phyloP scores from a whole-genome alignment of 345 rosid species.

The Sonneratia alba region DNA sequence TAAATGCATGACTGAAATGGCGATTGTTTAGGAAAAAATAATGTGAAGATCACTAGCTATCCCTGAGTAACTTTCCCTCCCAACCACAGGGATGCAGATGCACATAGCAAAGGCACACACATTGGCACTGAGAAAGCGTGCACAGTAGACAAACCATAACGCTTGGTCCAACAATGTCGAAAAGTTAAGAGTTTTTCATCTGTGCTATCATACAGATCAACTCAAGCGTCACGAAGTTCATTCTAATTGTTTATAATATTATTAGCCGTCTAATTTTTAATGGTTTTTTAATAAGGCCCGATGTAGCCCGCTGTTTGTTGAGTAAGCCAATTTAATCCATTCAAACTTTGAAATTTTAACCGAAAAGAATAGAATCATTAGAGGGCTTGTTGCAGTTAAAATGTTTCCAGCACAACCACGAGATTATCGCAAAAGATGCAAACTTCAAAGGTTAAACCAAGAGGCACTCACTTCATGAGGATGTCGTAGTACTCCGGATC shows the following conservation, averaged over 20 bases:
- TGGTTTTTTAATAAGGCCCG: background rate
- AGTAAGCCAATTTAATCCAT: background rate
- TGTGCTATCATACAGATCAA: background rate
- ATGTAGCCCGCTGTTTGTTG: background rate
- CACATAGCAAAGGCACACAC: background rate
- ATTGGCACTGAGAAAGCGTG: background rate
- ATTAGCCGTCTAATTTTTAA: background rate
- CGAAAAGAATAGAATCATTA: background rate
- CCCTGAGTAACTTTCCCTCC: background rate
- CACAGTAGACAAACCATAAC: background rate
- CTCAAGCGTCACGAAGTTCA: background rate
- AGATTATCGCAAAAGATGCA: background rate
- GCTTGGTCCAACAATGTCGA: background rate
- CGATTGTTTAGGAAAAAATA: background rate
- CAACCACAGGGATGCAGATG: background rate
- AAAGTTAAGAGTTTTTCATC: background rate
- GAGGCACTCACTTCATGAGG: slow-evolving; percentile 69
- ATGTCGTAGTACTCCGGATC: slow-evolving; percentile 90
- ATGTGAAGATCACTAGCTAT: background rate
- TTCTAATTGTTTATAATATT: background rate
- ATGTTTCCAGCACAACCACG: background rate
- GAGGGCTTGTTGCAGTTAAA: background rate
- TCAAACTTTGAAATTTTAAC: background rate
- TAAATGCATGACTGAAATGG: background rate
- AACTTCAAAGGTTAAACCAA: background rate